phyloP scores from a whole-genome alignment of 2,329 filamentous ascomycete genomes.

The Rhytidhysteron rufulum region DNA sequence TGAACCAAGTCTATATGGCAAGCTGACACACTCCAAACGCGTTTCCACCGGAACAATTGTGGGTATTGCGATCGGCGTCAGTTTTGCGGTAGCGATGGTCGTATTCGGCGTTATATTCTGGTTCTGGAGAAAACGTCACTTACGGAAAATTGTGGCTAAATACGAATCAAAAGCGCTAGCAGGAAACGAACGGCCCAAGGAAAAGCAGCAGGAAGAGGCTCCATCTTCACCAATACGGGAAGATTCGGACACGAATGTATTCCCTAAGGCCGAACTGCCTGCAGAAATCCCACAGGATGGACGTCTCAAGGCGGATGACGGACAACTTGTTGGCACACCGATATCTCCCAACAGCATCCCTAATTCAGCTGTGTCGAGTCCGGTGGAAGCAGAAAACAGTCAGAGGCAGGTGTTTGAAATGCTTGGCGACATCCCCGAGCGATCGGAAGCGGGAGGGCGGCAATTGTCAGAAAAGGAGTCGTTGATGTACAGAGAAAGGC shows the following conservation, averaged over 20 bases:
- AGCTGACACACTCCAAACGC: constrained; percentile 1
- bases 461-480: constrained; percentile 48
- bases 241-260: constrained; percentile 28
- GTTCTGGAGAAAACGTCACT: constrained; percentile 19
- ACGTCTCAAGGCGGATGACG: constrained; percentile 1
- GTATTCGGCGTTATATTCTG: constrained; percentile 28
- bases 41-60: constrained; percentile 36
- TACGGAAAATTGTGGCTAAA: background rate
- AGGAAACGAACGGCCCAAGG: constrained; percentile 17
- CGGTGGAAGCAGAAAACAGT: constrained; percentile 32
- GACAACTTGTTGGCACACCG: constrained; percentile 7
- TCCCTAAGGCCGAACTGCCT: constrained; percentile 46
- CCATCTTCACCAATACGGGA: constrained; percentile 16
- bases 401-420: constrained; percentile 45
- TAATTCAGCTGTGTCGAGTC: constrained; percentile 7
- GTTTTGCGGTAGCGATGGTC: constrained; percentile 30
- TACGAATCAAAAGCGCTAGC: constrained; percentile 17
- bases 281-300: constrained; percentile 20
- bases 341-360: constrained; percentile 11
- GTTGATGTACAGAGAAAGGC: constrained; percentile 41
- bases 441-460: constrained; percentile 47
- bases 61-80: constrained; percentile 41
- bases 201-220: constrained; percentile 17
- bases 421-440: constrained; percentile 53
- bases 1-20: constrained; percentile 1